phyloP scores from a whole-genome alignment of 495 filamentous ascomycete genomes.

The Penicillium silybi region DNA sequence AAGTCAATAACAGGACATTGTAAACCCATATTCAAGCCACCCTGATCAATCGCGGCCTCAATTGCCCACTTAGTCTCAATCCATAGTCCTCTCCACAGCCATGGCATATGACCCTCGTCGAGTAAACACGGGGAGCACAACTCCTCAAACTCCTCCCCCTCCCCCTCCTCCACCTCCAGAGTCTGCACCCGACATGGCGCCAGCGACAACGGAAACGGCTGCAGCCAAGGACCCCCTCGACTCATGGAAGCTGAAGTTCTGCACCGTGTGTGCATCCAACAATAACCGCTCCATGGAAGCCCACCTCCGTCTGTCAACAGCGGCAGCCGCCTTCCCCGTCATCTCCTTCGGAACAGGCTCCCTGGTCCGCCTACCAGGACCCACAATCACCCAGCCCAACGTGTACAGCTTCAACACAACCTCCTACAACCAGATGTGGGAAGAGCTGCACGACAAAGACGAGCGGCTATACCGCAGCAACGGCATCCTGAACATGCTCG shows the following conservation, averaged over 20 bases:
- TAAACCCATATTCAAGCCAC: conserved; percentile 41
- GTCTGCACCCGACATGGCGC: conserved; percentile 2
- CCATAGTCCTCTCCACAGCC: conserved; percentile 14
- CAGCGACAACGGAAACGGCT: conserved; percentile 16
- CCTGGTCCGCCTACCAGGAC: conserved; percentile 89
- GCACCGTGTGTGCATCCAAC: conserved; percentile 97
- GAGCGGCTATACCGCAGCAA: conserved; percentile 85
- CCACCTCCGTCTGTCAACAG: conserved; percentile 80
- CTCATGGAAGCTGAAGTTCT: conserved; percentile 86
- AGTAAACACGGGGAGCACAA: conserved; percentile 42
- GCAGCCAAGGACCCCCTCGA: conserved; percentile 41
- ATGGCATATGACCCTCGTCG: conserved; percentile 58
- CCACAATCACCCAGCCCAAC: conserved; percentile 86
- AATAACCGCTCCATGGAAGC: conserved; percentile 99
- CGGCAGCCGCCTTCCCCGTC: conserved; percentile 71
- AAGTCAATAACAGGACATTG: conserved; percentile 34
- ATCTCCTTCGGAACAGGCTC: conserved; percentile 98
- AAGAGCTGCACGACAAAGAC: conserved; percentile 81
- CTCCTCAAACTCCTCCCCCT: conserved; percentile 43
- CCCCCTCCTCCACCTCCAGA: conserved; percentile 51
- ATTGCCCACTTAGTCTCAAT: conserved; percentile 10
- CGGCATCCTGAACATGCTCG: conserved; percentile 92
- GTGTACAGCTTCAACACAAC: conserved; percentile 96
- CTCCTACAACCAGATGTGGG: conserved; percentile 86
- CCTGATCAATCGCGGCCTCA: conserved; percentile 24